Percentiles rank a stretch among this genome's conserved stretches.
These are phyloP conservation scores for Gloeostereum incarnatum DNA, from an alignment of 768 basidiomycete species.

Conservation along the genomic window DNA sequence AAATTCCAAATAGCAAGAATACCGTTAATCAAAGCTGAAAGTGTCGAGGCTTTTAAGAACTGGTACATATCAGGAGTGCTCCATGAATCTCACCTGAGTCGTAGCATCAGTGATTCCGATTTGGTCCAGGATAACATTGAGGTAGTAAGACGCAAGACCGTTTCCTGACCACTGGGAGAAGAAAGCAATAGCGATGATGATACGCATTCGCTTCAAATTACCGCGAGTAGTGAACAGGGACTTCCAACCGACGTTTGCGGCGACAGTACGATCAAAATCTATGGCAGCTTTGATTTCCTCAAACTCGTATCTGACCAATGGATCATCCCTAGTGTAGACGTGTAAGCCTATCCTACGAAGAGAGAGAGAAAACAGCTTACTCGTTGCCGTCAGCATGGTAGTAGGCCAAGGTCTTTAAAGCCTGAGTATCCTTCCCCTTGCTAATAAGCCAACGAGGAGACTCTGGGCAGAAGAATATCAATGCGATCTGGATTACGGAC, in stretches of 20 bases:
- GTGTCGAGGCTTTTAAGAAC: too few species aligned
- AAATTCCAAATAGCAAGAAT: slow-evolving; percentile 54
- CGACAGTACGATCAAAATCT: slow-evolving; percentile 17
- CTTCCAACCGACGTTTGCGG: slow-evolving; percentile 34
- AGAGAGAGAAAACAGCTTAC: slow-evolving; percentile 20
- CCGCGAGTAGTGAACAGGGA: slow-evolving; percentile 41
- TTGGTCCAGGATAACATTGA: slow-evolving; percentile 12
- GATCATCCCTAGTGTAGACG: slow-evolving; percentile 21
- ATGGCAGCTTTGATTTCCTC: slow-evolving; percentile 52
- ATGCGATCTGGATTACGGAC: slow-evolving; percentile 27
- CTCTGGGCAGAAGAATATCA: slow-evolving; percentile 40
- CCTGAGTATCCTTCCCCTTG: slow-evolving; percentile 31
- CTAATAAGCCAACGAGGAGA: slow-evolving; percentile 37
- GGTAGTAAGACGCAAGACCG: slow-evolving; percentile 49
- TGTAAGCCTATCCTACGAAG: slow-evolving; percentile 11
- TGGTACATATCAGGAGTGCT: too few species aligned
- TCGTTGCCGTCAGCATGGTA: slow-evolving; percentile 44
- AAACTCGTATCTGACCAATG: slow-evolving; percentile 42
- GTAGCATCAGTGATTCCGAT: slow-evolving; percentile 23
- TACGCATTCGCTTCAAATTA: slow-evolving; percentile 43
- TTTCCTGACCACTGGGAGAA: slow-evolving; percentile 58
- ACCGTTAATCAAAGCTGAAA: slow-evolving; percentile 53
- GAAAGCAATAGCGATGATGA: slow-evolving; percentile 44
- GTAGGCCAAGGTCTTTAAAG: slow-evolving; percentile 34
- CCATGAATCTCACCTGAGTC: slow-evolving; percentile 20